Evolutionary conservation across 2,329 filamentous ascomycete species (phyloP), one percentile per base, ranked within the genome.

Genomic region (Fusarium zealandicum): DNA sequence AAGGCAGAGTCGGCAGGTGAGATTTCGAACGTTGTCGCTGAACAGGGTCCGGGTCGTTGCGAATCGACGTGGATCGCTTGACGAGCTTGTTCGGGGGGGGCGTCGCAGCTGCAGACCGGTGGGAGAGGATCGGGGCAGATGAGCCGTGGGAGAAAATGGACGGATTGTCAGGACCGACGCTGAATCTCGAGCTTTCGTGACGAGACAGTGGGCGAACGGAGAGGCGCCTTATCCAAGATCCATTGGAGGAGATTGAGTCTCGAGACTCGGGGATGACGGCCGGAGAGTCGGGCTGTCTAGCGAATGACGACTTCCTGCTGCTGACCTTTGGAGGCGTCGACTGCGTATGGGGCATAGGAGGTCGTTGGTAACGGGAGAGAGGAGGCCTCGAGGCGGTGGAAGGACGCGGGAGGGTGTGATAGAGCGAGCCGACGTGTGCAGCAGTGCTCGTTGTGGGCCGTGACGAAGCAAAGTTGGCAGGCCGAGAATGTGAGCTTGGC

Each of bases 21-120:
- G 86, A 82, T 60, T 76, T 84, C 27, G 86, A 80, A 58, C 80
- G 77, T 53, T 78, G 79, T 52, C 78, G 76, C 25, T 75, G 69
- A 27, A 76, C 61, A 36, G 76, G 69, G 6, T 79, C 75, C 40
- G 77, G 70, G 57, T 76, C 75, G 45, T 77, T 69, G 44, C 81
- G 80, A 39, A 78, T 75, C 16, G 88, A 85, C 3, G 86, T 81
- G 31, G 84, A 80, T 55, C 89, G 85, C 74, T 93, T 93, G 45
- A 92, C 89, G 33, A 93, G 79, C 75, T 91, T 92, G 73, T 93
- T 93, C 14, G 86, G 87, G 8, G 84, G 77, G 27, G 84, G 72
- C 56, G 79, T 79, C 63, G 72, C 74, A 60, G 70, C 75, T 14
- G 71, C 55, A 14, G 76, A 69, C 36, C 57, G 57, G 28, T 68